A percentile compares a stretch with the other conserved stretches of the same genome.
These are phyloP conservation scores for Davidsoniella australis DNA, from an alignment of 2,329 filamentous ascomycete genomes.

Conservation along the genomic window DNA sequence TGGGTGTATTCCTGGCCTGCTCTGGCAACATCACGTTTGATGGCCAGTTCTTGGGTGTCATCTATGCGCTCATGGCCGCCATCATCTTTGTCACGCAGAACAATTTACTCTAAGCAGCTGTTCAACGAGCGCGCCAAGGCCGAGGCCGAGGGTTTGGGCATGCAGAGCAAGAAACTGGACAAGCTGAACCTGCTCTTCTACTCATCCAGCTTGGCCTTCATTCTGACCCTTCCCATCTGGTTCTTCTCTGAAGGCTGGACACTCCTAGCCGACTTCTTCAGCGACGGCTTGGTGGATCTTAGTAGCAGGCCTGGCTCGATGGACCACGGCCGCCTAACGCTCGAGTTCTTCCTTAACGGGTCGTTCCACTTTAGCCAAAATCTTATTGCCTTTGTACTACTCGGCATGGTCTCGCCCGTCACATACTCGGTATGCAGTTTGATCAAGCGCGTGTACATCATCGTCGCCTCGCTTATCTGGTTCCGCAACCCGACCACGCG, in stretches of 20 bases:
- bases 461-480: conserved; percentile 88
- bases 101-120: conserved; percentile 94
- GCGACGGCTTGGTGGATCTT: conserved; percentile 59
- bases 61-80: conserved; percentile 78
- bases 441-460: conserved; percentile 95
- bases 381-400: conserved; percentile 79
- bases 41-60: conserved; percentile 76
- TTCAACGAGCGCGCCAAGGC: conserved; percentile 87
- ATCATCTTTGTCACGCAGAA: conserved; percentile 95
- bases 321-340: conserved; percentile 51
- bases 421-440: conserved; percentile 93
- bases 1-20: conserved; percentile 92
- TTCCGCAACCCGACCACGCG: conserved; percentile 78
- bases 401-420: conserved; percentile 88
- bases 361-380: conserved; percentile 94
- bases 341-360: conserved; percentile 96
- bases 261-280: conserved; percentile 60
- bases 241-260: conserved; percentile 74
- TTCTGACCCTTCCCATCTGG: conserved; percentile 83
- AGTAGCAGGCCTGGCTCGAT: conserved; percentile 45
- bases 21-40: conserved; percentile 63
- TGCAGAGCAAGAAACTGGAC: conserved; percentile 64
- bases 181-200: conserved; percentile 95
- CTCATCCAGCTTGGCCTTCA: conserved; percentile 82
- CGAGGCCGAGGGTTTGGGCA: conserved; percentile 50